These are phyloP conservation scores for Hammondia hammondi DNA, from an alignment of 169 alveolate species.

Conservation along the genomic window DNA sequence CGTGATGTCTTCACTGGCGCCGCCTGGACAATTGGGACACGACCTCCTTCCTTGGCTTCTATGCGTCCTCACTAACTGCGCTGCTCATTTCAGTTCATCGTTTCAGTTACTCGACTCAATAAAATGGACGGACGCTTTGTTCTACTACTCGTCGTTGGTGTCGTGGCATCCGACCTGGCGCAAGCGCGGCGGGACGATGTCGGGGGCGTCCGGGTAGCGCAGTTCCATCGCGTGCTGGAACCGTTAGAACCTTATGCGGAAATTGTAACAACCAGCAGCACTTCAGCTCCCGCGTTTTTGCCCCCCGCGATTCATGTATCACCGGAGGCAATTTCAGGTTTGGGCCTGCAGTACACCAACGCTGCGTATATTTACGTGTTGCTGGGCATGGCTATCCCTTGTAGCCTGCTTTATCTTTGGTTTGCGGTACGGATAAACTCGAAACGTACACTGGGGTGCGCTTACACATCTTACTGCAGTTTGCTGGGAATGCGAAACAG, in stretches of 20 bases:
- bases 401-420: background rate
- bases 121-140: background rate
- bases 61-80: background rate
- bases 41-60: background rate
- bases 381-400: background rate
- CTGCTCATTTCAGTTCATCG: background rate
- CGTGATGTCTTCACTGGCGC: background rate
- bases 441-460: background rate
- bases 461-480: background rate
- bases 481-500: constrained; percentile 17
- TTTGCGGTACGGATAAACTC: background rate
- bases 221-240: background rate
- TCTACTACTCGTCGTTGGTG: background rate
- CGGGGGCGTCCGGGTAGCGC: background rate
- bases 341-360: constrained; percentile 10
- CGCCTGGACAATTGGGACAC: background rate
- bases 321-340: background rate
- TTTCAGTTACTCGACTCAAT: background rate
- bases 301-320: background rate
- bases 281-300: background rate
- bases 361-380: background rate
- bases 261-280: constrained; percentile 32
- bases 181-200: background rate
- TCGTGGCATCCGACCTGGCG: background rate
- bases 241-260: constrained; percentile 19